A percentile compares a stretch with the other conserved stretches of the same genome.
Conservation (phyloP, 768 basidiomycete genomes). For the Lactarius pseudohatsudake region DNA sequence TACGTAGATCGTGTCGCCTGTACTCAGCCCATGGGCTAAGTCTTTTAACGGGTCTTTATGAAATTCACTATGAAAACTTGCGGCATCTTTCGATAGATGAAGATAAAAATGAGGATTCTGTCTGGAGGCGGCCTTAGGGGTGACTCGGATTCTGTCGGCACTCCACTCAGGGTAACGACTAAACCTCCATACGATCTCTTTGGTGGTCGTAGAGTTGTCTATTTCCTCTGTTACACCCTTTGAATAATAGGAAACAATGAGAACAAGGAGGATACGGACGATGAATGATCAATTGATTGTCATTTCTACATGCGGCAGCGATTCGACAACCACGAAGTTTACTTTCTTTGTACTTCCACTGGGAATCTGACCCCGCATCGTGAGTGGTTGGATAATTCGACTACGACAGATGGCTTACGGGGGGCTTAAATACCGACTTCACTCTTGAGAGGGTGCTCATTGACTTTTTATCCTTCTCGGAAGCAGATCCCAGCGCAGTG, state of each 20-base stretch:
- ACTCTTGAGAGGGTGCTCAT: neutral
- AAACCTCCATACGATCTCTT: conserved; percentile 1
- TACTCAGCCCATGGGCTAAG: neutral
- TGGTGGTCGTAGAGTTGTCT: neutral
- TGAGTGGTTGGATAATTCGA: neutral
- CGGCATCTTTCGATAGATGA: neutral
- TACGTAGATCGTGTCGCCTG: neutral
- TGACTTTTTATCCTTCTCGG: neutral
- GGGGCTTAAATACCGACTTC: neutral
- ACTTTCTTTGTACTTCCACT: neutral
- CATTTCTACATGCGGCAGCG: neutral
- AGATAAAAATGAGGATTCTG: conserved; percentile 5
- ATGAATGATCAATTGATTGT: neutral
- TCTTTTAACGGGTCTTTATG: neutral
- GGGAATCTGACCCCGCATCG: neutral
- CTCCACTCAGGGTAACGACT: neutral
- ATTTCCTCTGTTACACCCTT: neutral
- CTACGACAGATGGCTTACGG: neutral
- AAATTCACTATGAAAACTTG: neutral
- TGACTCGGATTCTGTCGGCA: neutral
- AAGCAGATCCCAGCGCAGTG: neutral
- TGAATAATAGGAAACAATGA: neutral
- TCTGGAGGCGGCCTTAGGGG: neutral
- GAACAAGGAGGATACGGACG: neutral
- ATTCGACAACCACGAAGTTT: neutral